phyloP scores from a whole-genome alignment of 2,329 filamentous ascomycete species.

The Nemania abortiva region DNA sequence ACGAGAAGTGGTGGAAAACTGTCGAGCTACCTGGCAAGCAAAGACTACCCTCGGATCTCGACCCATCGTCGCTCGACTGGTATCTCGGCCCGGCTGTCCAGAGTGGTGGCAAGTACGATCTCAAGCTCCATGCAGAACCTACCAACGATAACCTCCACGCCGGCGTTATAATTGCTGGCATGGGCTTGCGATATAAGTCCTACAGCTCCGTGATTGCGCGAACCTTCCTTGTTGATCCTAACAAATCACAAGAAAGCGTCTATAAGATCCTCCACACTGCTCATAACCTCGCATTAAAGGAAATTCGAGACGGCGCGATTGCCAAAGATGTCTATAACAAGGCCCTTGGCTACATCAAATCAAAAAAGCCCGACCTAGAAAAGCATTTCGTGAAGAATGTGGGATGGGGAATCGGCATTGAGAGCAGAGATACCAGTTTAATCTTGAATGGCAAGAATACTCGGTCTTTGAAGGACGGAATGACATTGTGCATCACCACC shows the following conservation, averaged over 20 bases:
- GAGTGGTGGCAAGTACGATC: slow-evolving; percentile 94
- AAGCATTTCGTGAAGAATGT: slow-evolving; percentile 95
- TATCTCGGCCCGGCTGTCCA: slow-evolving; percentile 90
- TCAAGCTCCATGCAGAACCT: slow-evolving; percentile 81
- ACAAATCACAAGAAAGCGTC: slow-evolving; percentile 93
- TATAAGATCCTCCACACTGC: slow-evolving; percentile 90
- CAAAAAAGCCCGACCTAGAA: slow-evolving; percentile 94
- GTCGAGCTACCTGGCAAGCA: slow-evolving; percentile 75
- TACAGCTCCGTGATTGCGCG: slow-evolving; percentile 93
- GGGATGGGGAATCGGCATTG: slow-evolving; percentile 91
- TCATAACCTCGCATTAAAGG: slow-evolving; percentile 90
- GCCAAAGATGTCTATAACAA: slow-evolving; percentile 94
- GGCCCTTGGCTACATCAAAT: slow-evolving; percentile 81
- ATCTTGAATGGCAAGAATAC: slow-evolving; percentile 88
- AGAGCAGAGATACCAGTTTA: slow-evolving; percentile 86
- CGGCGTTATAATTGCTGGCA: slow-evolving; percentile 91
- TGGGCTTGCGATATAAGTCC: slow-evolving; percentile 94
- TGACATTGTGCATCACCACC: slow-evolving; percentile 93
- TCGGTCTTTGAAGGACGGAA: slow-evolving; percentile 89
- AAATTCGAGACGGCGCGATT: slow-evolving; percentile 85
- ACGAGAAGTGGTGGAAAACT: slow-evolving; percentile 91
- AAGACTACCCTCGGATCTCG: slow-evolving; percentile 88
- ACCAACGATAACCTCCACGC: slow-evolving; percentile 87
- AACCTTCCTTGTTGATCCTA: slow-evolving; percentile 96
- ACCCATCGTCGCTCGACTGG: slow-evolving; percentile 92